Percentiles rank a stretch among this genome's conserved stretches.
Conservation (phyloP, 352 stramenopile species). For the Globisporangium megalacanthum region DNA sequence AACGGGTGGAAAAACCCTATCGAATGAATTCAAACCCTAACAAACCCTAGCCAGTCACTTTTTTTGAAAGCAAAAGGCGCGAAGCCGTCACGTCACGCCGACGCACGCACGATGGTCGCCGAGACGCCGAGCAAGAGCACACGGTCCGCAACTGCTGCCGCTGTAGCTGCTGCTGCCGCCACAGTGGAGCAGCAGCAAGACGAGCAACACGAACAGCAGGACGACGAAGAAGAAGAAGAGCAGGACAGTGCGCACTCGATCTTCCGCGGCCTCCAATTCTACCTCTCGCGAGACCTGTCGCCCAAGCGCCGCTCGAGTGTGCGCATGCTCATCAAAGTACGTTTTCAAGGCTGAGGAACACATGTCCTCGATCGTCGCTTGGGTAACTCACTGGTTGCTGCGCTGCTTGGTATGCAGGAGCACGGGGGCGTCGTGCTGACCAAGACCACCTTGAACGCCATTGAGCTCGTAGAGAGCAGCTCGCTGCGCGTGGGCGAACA, state of each 20-base stretch:
- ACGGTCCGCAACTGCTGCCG: background rate
- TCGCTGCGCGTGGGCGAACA: slow-evolving; percentile 18
- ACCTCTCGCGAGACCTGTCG: slow-evolving; percentile 3
- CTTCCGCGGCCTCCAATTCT: slow-evolving; percentile 9
- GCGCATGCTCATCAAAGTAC: slow-evolving; percentile 10
- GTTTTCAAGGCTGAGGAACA: background rate
- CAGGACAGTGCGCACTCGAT: background rate
- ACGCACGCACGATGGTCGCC: background rate
- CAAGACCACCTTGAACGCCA: background rate
- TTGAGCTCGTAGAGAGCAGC: slow-evolving; percentile 38
- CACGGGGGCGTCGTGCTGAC: slow-evolving; percentile 30
- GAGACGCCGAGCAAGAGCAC: slow-evolving; percentile 2
- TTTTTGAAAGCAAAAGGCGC: background rate
- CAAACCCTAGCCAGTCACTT: background rate
- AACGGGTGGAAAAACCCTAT: background rate
- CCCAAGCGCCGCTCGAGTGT: background rate
- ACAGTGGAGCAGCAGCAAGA: background rate
- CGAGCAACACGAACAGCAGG: background rate
- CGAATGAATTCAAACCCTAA: background rate
- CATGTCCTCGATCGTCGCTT: background rate
- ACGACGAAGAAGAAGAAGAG: background rate
- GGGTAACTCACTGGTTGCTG: background rate
- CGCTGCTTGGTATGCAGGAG: slow-evolving; percentile 1
- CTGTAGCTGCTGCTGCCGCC: background rate
- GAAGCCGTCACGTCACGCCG: background rate